Evolutionary conservation across 2,329 filamentous ascomycete genomes (phyloP).

Genomic region (Setomelanomma holmii): DNA sequence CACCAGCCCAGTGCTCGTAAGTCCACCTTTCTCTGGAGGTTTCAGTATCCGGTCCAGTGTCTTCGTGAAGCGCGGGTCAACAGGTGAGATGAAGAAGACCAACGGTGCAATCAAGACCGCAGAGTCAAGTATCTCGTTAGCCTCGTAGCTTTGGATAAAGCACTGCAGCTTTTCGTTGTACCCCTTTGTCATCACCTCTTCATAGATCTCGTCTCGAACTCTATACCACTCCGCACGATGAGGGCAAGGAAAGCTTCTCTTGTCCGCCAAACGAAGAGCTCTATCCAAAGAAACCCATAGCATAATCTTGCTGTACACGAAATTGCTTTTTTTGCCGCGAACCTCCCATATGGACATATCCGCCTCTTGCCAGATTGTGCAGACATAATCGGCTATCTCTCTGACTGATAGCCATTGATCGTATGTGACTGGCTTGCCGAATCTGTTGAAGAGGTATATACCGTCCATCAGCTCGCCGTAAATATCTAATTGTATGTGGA

Average conservation of each 20-base stretch:
- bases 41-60: conserved; percentile 76
- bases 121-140: conserved; percentile 72
- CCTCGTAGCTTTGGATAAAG: conserved; percentile 81
- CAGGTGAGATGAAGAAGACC: conserved; percentile 80
- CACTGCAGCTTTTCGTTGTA: conserved; percentile 74
- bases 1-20: conserved; percentile 77
- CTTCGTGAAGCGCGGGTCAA: conserved; percentile 75
- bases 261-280: conserved; percentile 75
- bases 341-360: conserved; percentile 90
- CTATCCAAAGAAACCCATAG: conserved; percentile 83
- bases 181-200: conserved; percentile 79
- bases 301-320: conserved; percentile 83
- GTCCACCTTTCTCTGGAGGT: conserved; percentile 74
- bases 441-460: conserved; percentile 81
- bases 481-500: conserved; percentile 79
- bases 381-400: conserved; percentile 72
- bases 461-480: conserved; percentile 81
- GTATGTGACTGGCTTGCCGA: conserved; percentile 76
- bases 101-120: conserved; percentile 78
- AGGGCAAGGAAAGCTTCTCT: conserved; percentile 77
- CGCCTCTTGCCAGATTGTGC: conserved; percentile 68
- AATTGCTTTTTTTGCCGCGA: conserved; percentile 76
- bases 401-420: conserved; percentile 77
- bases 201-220: conserved; percentile 72
- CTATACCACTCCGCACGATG: conserved; percentile 71